A percentile compares a stretch with the other conserved stretches of the same genome.
phyloP scores from a whole-genome alignment of 495 filamentous ascomycete genomes.

The Penicillium desertorum region DNA sequence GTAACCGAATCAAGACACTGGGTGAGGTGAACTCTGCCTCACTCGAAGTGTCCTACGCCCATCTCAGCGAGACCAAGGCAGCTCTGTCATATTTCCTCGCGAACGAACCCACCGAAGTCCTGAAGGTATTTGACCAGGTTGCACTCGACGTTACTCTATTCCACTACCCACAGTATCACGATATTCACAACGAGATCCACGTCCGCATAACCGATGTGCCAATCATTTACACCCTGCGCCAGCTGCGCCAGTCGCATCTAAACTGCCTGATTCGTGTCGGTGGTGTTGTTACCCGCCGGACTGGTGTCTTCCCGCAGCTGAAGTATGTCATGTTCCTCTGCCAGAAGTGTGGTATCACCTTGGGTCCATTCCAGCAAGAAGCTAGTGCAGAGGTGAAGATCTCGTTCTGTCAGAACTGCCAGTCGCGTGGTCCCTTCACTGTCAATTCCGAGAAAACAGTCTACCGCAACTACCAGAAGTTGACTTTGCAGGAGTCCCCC shows the following conservation, averaged over 20 bases:
- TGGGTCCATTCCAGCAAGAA: conserved; percentile 97
- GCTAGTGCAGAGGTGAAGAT: conserved; percentile 94
- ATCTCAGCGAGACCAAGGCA: conserved; percentile 86
- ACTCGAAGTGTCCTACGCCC: conserved; percentile 92
- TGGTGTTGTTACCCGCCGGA: conserved; percentile 92
- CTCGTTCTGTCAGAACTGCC: conserved; percentile 95
- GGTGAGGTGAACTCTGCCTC: conserved; percentile 97
- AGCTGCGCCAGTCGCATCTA: conserved; percentile 92
- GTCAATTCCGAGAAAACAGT: conserved; percentile 97
- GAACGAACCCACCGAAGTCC: conserved; percentile 88
- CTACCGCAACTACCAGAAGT: conserved; percentile 98
- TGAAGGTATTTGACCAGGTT: conserved; percentile 96
- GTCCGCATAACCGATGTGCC: conserved; percentile 95
- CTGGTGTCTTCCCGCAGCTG: conserved; percentile 96
- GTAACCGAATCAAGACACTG: conserved; percentile 84
- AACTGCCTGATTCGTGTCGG: conserved; percentile 94
- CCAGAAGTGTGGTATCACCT: conserved; percentile 83
- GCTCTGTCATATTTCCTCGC: conserved; percentile 96
- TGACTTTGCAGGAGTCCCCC: conserved; percentile 96
- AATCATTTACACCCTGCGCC: conserved; percentile 92
- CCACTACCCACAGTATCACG: conserved; percentile 95
- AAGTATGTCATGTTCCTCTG: conserved; percentile 99
- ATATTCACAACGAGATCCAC: conserved; percentile 97
- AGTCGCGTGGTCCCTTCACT: conserved; percentile 92
- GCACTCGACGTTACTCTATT: conserved; percentile 93